A percentile compares a stretch with the other conserved stretches of the same genome.
phyloP scores from a whole-genome alignment of 139 green algal species.

The Chlamydomonas sp. region DNA sequence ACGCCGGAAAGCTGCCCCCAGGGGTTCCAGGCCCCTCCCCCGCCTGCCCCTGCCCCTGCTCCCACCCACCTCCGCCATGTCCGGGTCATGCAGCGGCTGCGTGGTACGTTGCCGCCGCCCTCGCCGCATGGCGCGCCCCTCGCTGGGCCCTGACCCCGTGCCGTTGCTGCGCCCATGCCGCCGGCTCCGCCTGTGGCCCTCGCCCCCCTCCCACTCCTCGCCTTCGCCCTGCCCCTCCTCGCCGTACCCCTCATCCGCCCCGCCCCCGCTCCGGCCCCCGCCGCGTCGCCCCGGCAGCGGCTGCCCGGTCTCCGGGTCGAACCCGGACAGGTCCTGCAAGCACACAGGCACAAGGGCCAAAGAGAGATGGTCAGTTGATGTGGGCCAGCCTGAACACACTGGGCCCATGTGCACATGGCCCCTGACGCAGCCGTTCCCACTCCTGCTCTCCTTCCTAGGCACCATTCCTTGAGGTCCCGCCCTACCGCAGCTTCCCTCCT shows the following conservation, averaged over 20 bases:
- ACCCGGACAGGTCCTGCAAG: slow-evolving; percentile 28
- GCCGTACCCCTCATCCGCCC: neutral
- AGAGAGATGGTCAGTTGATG: neutral
- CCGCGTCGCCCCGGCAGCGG: neutral
- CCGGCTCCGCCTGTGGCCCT: no score
- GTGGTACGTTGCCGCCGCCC: no score
- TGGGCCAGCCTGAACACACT: no score
- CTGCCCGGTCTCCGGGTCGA: slow-evolving; percentile 29
- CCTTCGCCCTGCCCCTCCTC: neutral
- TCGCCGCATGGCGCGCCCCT: no score
- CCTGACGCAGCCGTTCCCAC: neutral
- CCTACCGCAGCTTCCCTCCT: neutral
- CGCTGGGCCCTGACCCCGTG: no score
- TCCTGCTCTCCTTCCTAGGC: neutral
- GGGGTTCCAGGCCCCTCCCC: no score
- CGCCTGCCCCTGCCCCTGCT: no score
- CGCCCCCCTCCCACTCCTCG: no score
- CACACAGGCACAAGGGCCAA: neutral
- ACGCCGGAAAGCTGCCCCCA: no score
- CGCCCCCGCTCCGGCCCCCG: neutral
- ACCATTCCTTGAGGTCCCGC: neutral
- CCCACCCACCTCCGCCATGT: no score
- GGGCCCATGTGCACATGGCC: neutral
- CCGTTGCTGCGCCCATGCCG: no score
- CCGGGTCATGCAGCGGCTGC: no score